Evolutionary conservation across 306 rosid genomes (phyloP), one percentile per base, ranked within the genome.

Genomic region (Macrotyloma uniflorum): DNA sequence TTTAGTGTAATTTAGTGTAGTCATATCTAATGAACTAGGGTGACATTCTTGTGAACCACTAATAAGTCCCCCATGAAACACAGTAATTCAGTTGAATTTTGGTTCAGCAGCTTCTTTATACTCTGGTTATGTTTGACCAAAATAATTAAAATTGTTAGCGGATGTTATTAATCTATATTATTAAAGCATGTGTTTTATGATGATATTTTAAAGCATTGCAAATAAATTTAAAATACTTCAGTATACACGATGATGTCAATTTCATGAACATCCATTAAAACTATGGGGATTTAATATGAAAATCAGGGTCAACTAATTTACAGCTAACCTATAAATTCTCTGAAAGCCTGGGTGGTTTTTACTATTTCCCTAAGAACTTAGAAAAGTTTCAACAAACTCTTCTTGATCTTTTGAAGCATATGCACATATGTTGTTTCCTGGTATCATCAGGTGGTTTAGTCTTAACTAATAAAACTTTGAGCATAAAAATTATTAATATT

Each of bases 321-420:
- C 24, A 70, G 33, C 42, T 19, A 61, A 51, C 54, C 77, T 33
- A 23, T 3, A 68, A 55, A 7, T 30, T 35, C 19, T 59, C n/a
- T 59, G 38, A 32, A 32, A 63, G 24, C 72, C 62, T 36, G 22
- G 20, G 55, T 20, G 20, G 55, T 20, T 47, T 54, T 55, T 55
- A 57, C 50, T 61, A 16, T 46, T 72, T 62, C 18, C 45, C 50
- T 33, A 67, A 67, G 68, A 55, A 30, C 46, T 4, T 49, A 54
- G 57, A 77, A 79, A 70, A 70, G 64, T 43, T 47, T 70, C 64
- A 59, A 8, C 50, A 68, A 71, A 11, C 55, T 59, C 42, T 8
- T 78, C 70, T 18, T 42, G 82, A 43, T 18, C 57, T 13, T 13
- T 40, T 1, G 9, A 42, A 68, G 16, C 47, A 40, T 45, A 15